These are phyloP conservation scores for Plantago ovata DNA, from an alignment of 257 asterid species.

Conservation along the genomic window DNA sequence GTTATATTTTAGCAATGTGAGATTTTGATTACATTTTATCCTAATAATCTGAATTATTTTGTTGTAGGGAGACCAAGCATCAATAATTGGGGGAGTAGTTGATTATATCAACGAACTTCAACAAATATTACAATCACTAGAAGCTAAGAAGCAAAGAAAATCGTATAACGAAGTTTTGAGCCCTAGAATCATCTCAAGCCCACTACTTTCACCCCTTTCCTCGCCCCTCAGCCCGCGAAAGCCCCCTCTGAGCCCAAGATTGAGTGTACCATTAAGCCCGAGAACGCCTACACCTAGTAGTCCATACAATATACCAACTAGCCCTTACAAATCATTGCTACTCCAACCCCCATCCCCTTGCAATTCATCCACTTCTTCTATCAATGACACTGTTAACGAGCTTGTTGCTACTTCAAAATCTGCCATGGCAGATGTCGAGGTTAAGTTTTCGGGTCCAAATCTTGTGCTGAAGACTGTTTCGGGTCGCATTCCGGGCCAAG, in stretches of 20 bases:
- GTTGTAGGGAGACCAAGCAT: slow-evolving; percentile 87
- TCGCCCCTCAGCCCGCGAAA: slow-evolving; percentile 60
- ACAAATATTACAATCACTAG: slow-evolving; percentile 68
- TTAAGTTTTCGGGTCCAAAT: slow-evolving; percentile 75
- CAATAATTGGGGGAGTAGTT: slow-evolving; percentile 91
- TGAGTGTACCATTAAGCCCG: slow-evolving; percentile 78
- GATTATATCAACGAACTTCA: slow-evolving; percentile 82
- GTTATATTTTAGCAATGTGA: too few species aligned
- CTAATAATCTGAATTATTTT: background rate
- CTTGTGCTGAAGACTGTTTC: slow-evolving; percentile 65
- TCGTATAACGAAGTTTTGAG: slow-evolving; percentile 56
- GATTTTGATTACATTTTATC: too few species aligned
- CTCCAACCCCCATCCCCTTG: slow-evolving; percentile 43
- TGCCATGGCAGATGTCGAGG: slow-evolving; percentile 83
- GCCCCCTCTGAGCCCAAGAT: slow-evolving; percentile 70
- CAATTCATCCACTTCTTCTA: slow-evolving; percentile 42
- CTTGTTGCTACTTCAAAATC: slow-evolving; percentile 81
- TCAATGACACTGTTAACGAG: slow-evolving; percentile 52
- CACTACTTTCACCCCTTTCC: slow-evolving; percentile 23
- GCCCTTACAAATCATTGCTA: slow-evolving; percentile 34
- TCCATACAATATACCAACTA: slow-evolving; percentile 50
- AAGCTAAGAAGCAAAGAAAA: slow-evolving; percentile 81
- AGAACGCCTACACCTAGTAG: slow-evolving; percentile 75
- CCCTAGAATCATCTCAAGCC: slow-evolving; percentile 60
- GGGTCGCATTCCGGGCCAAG: slow-evolving; percentile 64